These are phyloP conservation scores for Trichothecium sympodiale DNA, from an alignment of 2,329 filamentous ascomycete genomes.

Conservation along the genomic window DNA sequence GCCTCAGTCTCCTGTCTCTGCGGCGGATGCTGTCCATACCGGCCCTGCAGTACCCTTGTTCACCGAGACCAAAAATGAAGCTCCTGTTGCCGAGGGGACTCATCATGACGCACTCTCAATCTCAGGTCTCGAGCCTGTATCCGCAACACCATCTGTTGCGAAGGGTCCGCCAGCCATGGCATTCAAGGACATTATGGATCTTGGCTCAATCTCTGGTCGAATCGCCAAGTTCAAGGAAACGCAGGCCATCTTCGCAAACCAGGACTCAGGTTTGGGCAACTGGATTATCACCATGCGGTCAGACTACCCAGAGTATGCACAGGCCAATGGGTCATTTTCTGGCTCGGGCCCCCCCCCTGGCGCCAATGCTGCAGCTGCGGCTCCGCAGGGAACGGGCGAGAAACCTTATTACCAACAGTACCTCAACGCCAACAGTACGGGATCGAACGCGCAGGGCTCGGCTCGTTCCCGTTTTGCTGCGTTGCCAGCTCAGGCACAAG, in stretches of 20 bases:
- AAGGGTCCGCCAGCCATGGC: constrained; percentile 29
- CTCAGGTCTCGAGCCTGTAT: constrained; percentile 8
- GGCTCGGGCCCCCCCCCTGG: constrained; percentile 6
- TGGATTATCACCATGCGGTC: constrained; percentile 40
- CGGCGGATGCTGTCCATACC: constrained; percentile 5
- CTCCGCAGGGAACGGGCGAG: constrained; percentile 16
- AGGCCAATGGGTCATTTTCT: constrained; percentile 20
- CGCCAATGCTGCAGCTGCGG: neutral
- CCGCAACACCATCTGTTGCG: constrained; percentile 3
- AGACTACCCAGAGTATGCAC: constrained; percentile 36
- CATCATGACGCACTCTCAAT: constrained; percentile 20
- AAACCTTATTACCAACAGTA: constrained; percentile 48
- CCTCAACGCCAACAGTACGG: constrained; percentile 37
- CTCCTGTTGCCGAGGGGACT: neutral
- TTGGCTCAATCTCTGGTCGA: constrained; percentile 55
- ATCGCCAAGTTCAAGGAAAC: constrained; percentile 65
- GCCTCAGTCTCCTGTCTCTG: constrained; percentile 32
- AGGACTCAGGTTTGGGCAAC: constrained; percentile 62
- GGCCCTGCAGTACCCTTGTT: too few species aligned
- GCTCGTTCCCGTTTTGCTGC: constrained; percentile 24
- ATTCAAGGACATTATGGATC: constrained; percentile 68
- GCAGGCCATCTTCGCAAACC: constrained; percentile 55
- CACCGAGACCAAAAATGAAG: too few species aligned
- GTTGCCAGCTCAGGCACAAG: constrained; percentile 25
- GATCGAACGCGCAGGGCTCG: constrained; percentile 14